Percentiles rank a stretch among this genome's conserved stretches.
Conservation (phyloP, 345 rosid genomes). For the Corchorus olitorius region DNA sequence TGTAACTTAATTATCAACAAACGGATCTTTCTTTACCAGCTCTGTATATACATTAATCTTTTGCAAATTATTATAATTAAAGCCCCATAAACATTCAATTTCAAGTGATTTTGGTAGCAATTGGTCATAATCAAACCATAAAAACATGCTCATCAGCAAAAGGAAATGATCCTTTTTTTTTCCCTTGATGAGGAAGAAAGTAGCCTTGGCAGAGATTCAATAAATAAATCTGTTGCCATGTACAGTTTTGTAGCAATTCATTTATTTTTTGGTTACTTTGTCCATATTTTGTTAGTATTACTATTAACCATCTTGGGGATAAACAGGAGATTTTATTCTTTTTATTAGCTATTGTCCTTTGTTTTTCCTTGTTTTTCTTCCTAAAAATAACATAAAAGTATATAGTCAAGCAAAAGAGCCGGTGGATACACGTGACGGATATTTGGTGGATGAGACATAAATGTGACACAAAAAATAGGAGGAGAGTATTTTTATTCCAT, state of each 20-base stretch:
- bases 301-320: neutral
- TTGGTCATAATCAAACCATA: neutral
- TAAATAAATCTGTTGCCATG: neutral
- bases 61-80: too few species aligned
- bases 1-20: too few species aligned
- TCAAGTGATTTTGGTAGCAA: neutral
- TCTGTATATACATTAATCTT: too few species aligned
- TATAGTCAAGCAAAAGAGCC: constrained; percentile 23
- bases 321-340: too few species aligned
- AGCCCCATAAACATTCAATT: neutral
- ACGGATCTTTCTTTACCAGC: neutral
- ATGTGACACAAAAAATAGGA: too few species aligned
- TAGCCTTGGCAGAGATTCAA: neutral
- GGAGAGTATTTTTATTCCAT: too few species aligned
- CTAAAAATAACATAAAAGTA: neutral
- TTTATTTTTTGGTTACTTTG: neutral
- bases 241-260: neutral
- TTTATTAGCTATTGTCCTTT: neutral
- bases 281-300: neutral
- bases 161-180: neutral
- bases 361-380: neutral
- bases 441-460: too few species aligned
- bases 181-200: neutral
- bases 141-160: neutral
- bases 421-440: too few species aligned